Evolutionary conservation across 2,329 filamentous ascomycete species (phyloP), one percentile per base, ranked within the genome.

Genomic region (Nothophaeocryptopus gaeumannii): DNA sequence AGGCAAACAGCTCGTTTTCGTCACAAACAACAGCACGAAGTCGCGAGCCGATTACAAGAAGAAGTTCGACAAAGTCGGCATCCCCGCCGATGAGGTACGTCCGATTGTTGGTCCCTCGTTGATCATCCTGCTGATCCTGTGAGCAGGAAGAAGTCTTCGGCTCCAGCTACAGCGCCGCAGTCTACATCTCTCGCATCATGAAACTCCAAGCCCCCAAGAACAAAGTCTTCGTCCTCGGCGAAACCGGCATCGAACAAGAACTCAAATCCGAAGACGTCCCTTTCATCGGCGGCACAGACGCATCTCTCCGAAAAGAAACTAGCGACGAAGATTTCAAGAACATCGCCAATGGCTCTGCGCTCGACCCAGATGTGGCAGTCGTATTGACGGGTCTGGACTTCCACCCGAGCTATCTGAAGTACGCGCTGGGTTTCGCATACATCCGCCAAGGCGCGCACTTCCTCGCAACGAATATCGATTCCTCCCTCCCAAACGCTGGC

Each of bases 11-110:
- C 80, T 93, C 31, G 84, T 99, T 47, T 99, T 99, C 67, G 93
- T 99, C 45, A 99, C 93, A 35, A 99, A 99, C 75, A 99, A 99
- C 76, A 96, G 90, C 66, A 97, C 93, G 50, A 99, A 99, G 70
- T 96, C 92, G 9, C 86, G 93, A 49, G 77, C 81, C 42, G 90
- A 96, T 68, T 99, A 99, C 73, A 85, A 87, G 69, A 89, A 92
- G 76, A 99, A 97, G 67, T 85, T 99, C 53, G 82, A 86, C 39
- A 75, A 75, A 46, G 79, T 96, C 67, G 87, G 86, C 39, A 96
- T 99, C 63, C 85, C 86, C 1, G 84, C 83, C 61, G 78, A 81
- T 51, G 82, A 86, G 55, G 80, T 82, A 65, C 66, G 45, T 7
- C 20, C 4, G 20, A n/a, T n/a, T n/a, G n/a, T n/a, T n/a, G n/a